Base-by-base conservation (phyloP, 139 green algal genomes). In the Trebouxia sp. region DNA sequence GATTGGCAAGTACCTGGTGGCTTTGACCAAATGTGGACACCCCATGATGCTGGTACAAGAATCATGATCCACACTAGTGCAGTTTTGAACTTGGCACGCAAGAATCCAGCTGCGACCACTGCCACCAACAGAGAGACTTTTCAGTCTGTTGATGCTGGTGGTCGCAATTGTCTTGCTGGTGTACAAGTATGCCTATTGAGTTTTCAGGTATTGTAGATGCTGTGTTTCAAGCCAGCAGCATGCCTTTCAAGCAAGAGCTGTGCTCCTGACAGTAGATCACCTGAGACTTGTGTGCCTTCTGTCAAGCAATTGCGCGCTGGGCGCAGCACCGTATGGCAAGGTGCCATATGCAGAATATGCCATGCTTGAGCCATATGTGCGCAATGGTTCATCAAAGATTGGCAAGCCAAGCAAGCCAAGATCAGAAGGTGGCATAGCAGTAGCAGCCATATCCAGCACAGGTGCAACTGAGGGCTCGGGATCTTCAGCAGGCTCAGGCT, bases 371-470 rank as follows among this genome's bases (percentile, higher is more conserved):
- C 62, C 62, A 45, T 72, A 72, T 30, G 32, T 42, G 35, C 37
- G 62, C 14, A 72, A 24, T 14, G 62, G 62, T 72, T 32, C 62
- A 72, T 72, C 62, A 43, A 45, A 72, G 42, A 35, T 42, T 43
- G 62, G 62, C 37, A 72, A 37, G 32, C 62, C 62, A 72, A 72
- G 62, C 35, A 72, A 37, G 62, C 62, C 37, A 72, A 72, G 62
- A 72, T 72, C 62, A 72, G 62, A 37, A 22, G 62, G 62, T 9
- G 62, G n/a, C 42, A 72, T 15, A 72, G 62, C 26, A 35, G 32
- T 35, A 28, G 62, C 26, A 22, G 37, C 42, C 37, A 35, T 15
- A 37, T 10, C 32, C 1, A 30, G 32, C 14, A 37, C 62, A 72
- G 62, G 35, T 1, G 62, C 62, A 42, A 14, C 26, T 42, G 62